Conservation (phyloP, 176 grass and related monocot genomes). For the Otatea glauca region DNA sequence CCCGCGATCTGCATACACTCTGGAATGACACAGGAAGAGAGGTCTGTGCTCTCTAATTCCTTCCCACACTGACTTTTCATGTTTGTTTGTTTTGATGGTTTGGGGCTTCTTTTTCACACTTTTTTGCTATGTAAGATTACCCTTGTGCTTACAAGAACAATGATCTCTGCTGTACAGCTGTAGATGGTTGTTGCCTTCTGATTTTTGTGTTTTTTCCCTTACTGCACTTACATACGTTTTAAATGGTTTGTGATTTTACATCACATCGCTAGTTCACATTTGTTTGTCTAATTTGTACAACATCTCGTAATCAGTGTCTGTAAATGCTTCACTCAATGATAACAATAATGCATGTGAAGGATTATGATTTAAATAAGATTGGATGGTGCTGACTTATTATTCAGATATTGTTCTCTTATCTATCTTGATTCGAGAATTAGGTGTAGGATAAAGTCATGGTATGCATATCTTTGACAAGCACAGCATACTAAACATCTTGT, state of each 20-base stretch:
- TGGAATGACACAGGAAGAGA: conserved; percentile 79
- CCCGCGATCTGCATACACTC: conserved; percentile 82
- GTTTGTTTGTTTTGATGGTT: background rate
- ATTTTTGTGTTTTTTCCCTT: background rate
- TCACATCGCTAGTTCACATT: background rate
- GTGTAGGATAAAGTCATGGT: background rate
- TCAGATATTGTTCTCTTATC: background rate
- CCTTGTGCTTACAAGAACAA: conserved; percentile 4
- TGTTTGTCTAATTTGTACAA: background rate
- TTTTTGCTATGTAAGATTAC: background rate
- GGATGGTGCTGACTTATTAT: background rate
- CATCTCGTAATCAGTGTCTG: background rate
- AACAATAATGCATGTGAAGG: background rate
- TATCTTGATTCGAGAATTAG: background rate
- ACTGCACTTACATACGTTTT: background rate
- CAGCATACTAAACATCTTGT: background rate
- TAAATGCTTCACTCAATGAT: background rate
- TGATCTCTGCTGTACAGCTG: background rate
- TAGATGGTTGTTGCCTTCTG: background rate
- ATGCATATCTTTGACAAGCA: background rate
- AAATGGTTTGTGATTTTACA: background rate
- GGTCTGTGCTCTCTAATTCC: conserved; percentile 36
- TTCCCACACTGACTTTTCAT: background rate
- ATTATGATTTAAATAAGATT: conserved; percentile 8
- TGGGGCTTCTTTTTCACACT: background rate